A percentile compares a stretch with the other conserved stretches of the same genome.
Evolutionary conservation across 139 green algal genomes (phyloP).

Genomic region (Coccomyxa sp.): DNA sequence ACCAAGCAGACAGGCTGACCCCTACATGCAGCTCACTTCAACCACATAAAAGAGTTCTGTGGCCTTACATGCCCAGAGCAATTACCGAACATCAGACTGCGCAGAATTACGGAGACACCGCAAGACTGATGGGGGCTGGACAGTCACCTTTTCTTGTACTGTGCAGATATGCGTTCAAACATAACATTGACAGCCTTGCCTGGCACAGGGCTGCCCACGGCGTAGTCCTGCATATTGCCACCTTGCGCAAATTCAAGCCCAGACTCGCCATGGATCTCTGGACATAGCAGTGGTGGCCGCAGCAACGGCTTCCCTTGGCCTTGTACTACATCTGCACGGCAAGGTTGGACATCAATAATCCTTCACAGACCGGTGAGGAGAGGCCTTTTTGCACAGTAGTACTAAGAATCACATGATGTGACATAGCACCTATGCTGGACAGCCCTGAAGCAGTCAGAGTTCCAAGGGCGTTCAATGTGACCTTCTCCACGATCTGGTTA

Average conservation of each 20-base stretch:
- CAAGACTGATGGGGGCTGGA: background rate
- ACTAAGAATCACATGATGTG: background rate
- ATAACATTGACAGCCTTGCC: conserved; percentile 70
- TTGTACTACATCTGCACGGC: conserved; percentile 54
- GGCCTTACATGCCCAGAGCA: no score
- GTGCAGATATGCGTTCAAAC: conserved; percentile 49
- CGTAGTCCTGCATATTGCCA: background rate
- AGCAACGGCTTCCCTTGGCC: conserved; percentile 76
- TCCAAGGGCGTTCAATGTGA: conserved; percentile 77
- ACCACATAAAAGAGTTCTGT: background rate
- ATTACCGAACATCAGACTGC: no score
- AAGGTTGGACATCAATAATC: background rate
- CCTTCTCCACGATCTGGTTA: conserved; percentile 83
- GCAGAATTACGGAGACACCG: no score
- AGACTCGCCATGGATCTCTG: conserved; percentile 90
- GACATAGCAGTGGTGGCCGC: conserved; percentile 57
- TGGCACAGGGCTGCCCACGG: background rate
- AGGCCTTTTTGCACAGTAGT: background rate
- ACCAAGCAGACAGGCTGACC: conserved; percentile 55
- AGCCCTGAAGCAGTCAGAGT: conserved; percentile 65
- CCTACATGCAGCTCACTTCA: conserved; percentile 5
- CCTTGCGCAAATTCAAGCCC: conserved; percentile 45
- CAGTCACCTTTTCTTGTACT: conserved; percentile 20
- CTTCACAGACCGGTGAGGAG: background rate
- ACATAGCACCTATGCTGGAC: conserved; percentile 41